These are phyloP conservation scores for Thymus quinquecostatus DNA, from an alignment of 257 asterid genomes.

Conservation along the genomic window DNA sequence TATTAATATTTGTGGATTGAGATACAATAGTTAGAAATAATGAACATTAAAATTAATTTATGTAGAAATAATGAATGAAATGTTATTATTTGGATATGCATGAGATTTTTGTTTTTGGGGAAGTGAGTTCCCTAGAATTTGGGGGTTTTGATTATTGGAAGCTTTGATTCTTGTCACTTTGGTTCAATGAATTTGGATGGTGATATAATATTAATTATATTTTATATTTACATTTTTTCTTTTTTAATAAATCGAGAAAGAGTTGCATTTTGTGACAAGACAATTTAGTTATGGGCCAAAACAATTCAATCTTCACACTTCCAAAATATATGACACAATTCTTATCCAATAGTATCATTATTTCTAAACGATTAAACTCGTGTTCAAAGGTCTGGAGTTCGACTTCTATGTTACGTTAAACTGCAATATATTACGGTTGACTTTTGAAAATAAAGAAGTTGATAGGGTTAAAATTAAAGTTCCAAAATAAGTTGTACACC, in stretches of 20 bases:
- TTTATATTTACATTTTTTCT: no score
- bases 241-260: background rate
- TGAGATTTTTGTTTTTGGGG: background rate
- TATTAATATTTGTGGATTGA: background rate
- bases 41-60: background rate
- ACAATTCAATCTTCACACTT: no score
- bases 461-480: no score
- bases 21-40: background rate
- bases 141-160: constrained; percentile 5
- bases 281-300: background rate
- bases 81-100: background rate
- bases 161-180: background rate
- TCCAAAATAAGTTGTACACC: no score
- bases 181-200: constrained; percentile 8
- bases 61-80: background rate
- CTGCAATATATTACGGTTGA: no score
- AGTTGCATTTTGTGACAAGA: background rate
- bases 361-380: no score
- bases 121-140: background rate
- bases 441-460: no score
- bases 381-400: no score
- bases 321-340: no score
- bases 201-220: background rate
- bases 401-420: no score
- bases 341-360: no score